These are phyloP conservation scores for Vicia sativa DNA, from an alignment of 306 rosid species.

Conservation along the genomic window DNA sequence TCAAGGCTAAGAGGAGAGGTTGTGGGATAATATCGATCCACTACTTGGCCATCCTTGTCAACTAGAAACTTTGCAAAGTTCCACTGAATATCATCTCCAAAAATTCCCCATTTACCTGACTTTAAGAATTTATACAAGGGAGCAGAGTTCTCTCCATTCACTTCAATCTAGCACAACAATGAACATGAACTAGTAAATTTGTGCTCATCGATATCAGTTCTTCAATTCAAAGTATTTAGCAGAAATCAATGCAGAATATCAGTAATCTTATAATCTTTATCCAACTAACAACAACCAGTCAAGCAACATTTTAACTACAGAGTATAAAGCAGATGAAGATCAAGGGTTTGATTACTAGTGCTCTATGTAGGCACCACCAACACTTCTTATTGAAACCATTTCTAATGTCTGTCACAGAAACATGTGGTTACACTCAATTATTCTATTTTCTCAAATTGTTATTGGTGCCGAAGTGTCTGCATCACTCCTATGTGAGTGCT, in stretches of 20 bases:
- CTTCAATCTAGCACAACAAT: constrained; percentile 66
- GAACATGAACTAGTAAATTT: not conserved
- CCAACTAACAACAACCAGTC: constrained; percentile 27
- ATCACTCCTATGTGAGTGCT: too few relatives aligned
- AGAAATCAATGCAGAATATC: constrained; percentile 18
- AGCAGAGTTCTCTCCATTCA: constrained; percentile 70
- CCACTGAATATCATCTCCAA: constrained; percentile 88
- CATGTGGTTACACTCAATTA: too few relatives aligned
- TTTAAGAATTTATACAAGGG: constrained; percentile 77
- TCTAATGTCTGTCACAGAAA: too few relatives aligned
- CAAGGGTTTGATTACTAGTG: not conserved
- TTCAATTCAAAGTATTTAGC: constrained; percentile 6
- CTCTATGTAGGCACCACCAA: too few relatives aligned
- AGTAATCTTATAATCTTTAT: not conserved
- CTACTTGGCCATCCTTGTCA: constrained; percentile 70
- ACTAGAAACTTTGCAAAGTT: constrained; percentile 84
- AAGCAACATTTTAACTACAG: not conserved
- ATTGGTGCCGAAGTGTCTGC: too few relatives aligned
- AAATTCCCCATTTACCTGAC: constrained; percentile 73
- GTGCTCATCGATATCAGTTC: not conserved
- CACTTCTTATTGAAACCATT: too few relatives aligned
- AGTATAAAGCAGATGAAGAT: not conserved
- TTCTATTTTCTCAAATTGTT: too few relatives aligned
- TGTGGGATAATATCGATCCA: constrained; percentile 80
- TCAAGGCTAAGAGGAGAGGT: constrained; percentile 84